Conservation (phyloP, 2,329 filamentous ascomycete genomes). For the Penicillium verrucosum region DNA sequence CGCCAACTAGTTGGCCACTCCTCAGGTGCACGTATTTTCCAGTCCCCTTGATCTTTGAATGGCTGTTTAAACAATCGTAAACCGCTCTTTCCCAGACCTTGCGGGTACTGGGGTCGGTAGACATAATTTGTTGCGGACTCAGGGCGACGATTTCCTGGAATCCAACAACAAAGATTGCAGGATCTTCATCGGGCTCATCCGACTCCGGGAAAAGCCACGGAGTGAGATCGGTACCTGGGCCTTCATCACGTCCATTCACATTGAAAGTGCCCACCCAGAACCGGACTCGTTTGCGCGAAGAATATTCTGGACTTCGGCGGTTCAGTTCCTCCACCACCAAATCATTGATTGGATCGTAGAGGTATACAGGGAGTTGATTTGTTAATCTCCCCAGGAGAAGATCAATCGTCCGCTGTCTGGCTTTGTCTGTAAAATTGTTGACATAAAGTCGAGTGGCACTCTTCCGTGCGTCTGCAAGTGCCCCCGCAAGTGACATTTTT, state of each 20-base stretch:
- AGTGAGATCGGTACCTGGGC: conserved; percentile 74
- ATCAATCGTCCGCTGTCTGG: conserved; percentile 90
- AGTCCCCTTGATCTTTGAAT: conserved; percentile 61
- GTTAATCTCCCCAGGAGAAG: conserved; percentile 82
- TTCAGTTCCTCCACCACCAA: conserved; percentile 74
- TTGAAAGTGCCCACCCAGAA: conserved; percentile 93
- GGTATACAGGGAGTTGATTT: conserved; percentile 75
- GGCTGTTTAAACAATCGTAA: conserved; percentile 69
- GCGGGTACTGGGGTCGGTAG: conserved; percentile 83
- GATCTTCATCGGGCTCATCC: conserved; percentile 57
- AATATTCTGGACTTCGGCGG: conserved; percentile 66
- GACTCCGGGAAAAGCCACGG: conserved; percentile 73
- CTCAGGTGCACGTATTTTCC: conserved; percentile 85
- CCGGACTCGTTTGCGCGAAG: conserved; percentile 68
- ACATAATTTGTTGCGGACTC: conserved; percentile 98
- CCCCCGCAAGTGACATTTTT: conserved; percentile 92
- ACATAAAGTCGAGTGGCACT: conserved; percentile 92
- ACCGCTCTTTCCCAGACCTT: conserved; percentile 84
- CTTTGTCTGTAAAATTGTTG: conserved; percentile 96
- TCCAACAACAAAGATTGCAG: conserved; percentile 83
- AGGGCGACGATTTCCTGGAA: conserved; percentile 99
- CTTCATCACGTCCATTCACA: conserved; percentile 80
- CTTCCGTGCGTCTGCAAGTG: conserved; percentile 91
- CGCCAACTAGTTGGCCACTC: conserved; percentile 91
- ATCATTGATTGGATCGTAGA: conserved; percentile 94